A percentile compares a stretch with the other conserved stretches of the same genome.
phyloP scores from a whole-genome alignment of 2,329 filamentous ascomycete genomes.

The Tolypocladium inflatum region DNA sequence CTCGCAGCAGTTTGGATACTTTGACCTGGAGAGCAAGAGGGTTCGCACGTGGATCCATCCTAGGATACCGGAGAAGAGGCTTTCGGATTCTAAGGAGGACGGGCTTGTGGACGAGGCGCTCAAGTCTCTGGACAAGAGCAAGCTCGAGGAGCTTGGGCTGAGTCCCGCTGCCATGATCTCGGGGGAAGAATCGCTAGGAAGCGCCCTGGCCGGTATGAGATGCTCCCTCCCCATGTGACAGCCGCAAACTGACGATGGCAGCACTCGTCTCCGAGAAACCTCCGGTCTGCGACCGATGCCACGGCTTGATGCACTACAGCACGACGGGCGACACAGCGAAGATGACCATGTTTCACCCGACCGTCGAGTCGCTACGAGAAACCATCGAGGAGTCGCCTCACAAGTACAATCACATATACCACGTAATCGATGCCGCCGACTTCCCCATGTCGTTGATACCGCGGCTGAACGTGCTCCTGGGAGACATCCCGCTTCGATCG shows the following conservation, averaged over 20 bases:
- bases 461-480: conserved; percentile 59
- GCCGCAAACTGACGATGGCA: conserved; percentile 1
- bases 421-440: conserved; percentile 89
- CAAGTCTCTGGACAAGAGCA: conserved; percentile 27
- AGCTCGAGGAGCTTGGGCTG: conserved; percentile 36
- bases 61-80: conserved; percentile 6
- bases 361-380: conserved; percentile 68
- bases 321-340: conserved; percentile 35
- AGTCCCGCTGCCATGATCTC: conserved; percentile 28
- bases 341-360: conserved; percentile 68
- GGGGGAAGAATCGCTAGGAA: conserved; percentile 13
- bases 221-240: background rate
- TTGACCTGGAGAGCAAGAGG: conserved; percentile 38
- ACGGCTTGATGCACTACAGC: conserved; percentile 69
- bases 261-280: conserved; percentile 17
- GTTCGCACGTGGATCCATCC: conserved; percentile 36
- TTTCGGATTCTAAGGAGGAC: conserved; percentile 26
- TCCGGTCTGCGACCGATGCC: conserved; percentile 80
- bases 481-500: conserved; percentile 64
- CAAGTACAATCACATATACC: conserved; percentile 89
- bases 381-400: conserved; percentile 85
- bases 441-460: conserved; percentile 91
- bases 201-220: conserved; percentile 2
- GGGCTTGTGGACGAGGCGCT: conserved; percentile 37
- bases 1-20: conserved; percentile 46